Base-by-base conservation (phyloP, 1,284 basidiomycete genomes). In the Leccinum fallax region DNA sequence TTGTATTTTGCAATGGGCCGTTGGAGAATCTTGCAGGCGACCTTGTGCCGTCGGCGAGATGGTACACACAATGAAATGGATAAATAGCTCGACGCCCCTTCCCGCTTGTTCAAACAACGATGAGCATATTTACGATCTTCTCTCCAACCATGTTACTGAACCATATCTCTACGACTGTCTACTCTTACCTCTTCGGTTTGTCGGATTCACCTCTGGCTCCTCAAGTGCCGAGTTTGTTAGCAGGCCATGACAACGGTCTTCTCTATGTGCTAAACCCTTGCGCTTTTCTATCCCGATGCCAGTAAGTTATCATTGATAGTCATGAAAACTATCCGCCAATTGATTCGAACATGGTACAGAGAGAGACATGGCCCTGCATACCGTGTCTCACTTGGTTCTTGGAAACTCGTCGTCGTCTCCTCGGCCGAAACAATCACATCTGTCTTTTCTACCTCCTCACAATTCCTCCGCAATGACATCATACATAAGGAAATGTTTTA, bases 241-340 rank as follows among this genome's bases (percentile, higher is more conserved):
- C 32, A 0, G 67, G 67, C 4, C 59, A 69, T 9, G 62, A 62
- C 49, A 70, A 64, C 4, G 69, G 63, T 8, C 4, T 74, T 7
- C n/a, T 60, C 4, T 69, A 64, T 53, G 61, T 36, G 0, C 28
- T 68, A 10, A 66, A 63, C 38, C 70, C 71, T 5, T 32, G 61
- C 4, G 58, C 24, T 0, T 71, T 71, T 55, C 62, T 74, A 10
- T 49, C 55, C 3, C 21, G 32, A 53, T 74, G 69, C 66, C 66
- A 63, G 70, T 72, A 61, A 0, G 70, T 73, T 16, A 43, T 43
- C 32, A 32, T 32, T 28, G 28, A 30, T n/a, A 40, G 8, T 40
- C 38, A n/a, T 40, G 16, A 4, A 46, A 19, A 13, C 5, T 7
- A 48, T 48, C 11, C 46, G 21, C 46, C 46, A 4, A 7, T 48